Evolutionary conservation across 306 rosid genomes (phyloP), one percentile per base, ranked within the genome.

Genomic region (Cicer yamashitae): DNA sequence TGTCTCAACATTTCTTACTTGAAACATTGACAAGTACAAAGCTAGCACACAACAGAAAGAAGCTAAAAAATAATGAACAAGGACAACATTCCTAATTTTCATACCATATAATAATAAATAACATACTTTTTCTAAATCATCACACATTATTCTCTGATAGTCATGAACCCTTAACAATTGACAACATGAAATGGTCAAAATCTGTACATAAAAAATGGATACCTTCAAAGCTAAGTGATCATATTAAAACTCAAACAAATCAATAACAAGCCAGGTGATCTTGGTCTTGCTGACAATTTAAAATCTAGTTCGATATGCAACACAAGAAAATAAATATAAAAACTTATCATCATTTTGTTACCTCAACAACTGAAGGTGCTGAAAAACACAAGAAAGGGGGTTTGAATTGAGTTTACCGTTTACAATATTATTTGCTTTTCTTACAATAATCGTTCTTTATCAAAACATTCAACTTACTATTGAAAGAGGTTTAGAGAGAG

Each of bases 271-370:
- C 25, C 96, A 91, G 75, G 79, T 85, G 14, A 90, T 70, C 73
- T 12, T 79, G 82, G 40, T 71, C 82, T 77, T 83, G 82, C 80
- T 83, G 9, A 47, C 30, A 2, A 74, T 73, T 71, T 82, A 79
- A 20, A 71, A 45, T 83, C 80, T 91, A 74, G 79, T 68, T 69
- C 72, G 83, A 41, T 81, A 72, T 89, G 80, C 87, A 64, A 74
- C 72, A 53, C 51, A 83, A 68, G 66, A 54, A 75, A 62, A 61
- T 7, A 38, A 60, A 78, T 13, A 70, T 71, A 38, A 5, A 76
- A 74, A 67, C 13, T 7, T 45, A 13, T 1, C 60, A 57, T 74
- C 65, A n/a, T 44, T 64, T 39, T 15, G 14, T 46, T 57, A 25
- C 22, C 20, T n/a, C 37, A 75, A 67, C 13, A 11, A 45, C 11